Conservation (phyloP, 345 rosid species). For the Salix exigua region DNA sequence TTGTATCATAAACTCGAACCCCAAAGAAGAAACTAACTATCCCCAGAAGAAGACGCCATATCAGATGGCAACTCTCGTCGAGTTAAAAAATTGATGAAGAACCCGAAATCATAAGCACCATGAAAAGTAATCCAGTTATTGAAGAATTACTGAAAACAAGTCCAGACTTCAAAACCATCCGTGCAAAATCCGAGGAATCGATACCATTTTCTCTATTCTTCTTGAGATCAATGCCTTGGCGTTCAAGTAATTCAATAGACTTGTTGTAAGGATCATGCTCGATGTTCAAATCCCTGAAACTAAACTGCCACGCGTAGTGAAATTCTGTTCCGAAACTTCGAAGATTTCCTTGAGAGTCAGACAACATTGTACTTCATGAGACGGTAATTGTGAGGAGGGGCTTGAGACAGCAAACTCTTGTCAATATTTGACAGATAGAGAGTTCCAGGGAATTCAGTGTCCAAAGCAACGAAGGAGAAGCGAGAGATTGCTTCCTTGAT, state of each 20-base stretch:
- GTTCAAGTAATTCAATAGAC: background rate
- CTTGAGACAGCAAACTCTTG: background rate
- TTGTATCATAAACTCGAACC: background rate
- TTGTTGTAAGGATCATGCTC: background rate
- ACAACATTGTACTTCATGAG: background rate
- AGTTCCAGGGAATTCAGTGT: background rate
- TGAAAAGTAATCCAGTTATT: conserved; percentile 1
- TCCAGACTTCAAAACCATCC: background rate
- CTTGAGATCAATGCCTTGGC: background rate
- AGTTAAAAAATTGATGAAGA: too few species aligned
- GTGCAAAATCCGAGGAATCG: background rate
- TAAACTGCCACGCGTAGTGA: background rate
- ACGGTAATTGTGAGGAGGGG: background rate
- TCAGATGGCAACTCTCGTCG: too few species aligned
- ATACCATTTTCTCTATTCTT: background rate
- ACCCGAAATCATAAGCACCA: too few species aligned
- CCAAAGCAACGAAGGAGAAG: background rate
- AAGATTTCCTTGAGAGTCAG: background rate
- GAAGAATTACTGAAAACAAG: background rate
- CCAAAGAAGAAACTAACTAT: background rate
- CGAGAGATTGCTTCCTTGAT: background rate
- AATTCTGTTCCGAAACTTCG: too few species aligned
- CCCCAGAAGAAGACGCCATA: too few species aligned
- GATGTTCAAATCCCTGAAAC: background rate
- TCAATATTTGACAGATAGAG: background rate